Evolutionary conservation across 2,329 filamentous ascomycete species (phyloP), one percentile per base, ranked within the genome.

Genomic region (Trichoderma asperellum): DNA sequence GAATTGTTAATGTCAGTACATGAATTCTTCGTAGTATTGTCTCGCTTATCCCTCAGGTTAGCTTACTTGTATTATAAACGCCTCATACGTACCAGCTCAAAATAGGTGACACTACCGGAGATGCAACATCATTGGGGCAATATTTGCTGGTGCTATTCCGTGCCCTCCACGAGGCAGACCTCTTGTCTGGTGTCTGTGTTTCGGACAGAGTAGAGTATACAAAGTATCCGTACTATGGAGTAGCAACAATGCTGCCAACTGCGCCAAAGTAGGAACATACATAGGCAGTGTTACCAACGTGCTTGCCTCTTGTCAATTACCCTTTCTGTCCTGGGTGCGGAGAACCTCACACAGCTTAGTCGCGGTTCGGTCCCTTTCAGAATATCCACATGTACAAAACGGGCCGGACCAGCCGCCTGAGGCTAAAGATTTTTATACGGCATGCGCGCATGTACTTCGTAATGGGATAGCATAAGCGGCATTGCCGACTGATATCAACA

Each of bases 311-410:
- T 56, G 47, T 35, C 52, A 40, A 62, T 68, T 68, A 57, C 66
- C 66, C 52, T 68, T 68, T 62, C 66, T 57, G 58, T 68, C 66
- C 18, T 62, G 58, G 66, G 35, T 68, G 57, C 66, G 57, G 57
- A 62, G 57, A 62, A 66, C 53, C 62, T 58, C 27, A 14, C 62
- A 29, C 62, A 56, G 27, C 37, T 57, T 65, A 65, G 53, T 57
- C 35, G 62, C 62, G 62, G 62, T 53, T 68, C 34, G 58, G 66
- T 68, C 57, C 66, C 63, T 59, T 32, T 59, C 29, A 37, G 11
- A 16, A 55, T 61, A 62, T n/a, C 66, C 66, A 62, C 66, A 61
- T 32, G 47, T 34, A 62, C 67, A 53, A 63, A 69, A 69, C 67
- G 67, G 63, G 63, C 63, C 63, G 63, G 63, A 66, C 63, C 55